Conservation (phyloP, 139 green algal species). For the Auxenochlorella pyrenoidosa region DNA sequence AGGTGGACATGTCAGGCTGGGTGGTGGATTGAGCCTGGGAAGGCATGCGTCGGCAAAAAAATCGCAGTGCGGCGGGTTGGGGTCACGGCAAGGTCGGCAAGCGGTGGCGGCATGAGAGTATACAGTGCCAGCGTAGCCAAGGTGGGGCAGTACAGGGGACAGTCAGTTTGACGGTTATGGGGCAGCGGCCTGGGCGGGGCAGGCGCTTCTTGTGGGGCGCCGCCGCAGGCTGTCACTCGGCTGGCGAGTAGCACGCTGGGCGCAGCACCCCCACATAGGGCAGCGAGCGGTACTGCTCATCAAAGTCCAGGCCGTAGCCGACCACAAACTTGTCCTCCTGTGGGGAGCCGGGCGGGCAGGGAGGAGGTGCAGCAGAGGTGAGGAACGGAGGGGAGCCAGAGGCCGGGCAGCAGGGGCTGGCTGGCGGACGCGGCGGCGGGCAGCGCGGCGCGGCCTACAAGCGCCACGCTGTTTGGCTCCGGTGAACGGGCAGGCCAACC, state of each 20-base stretch:
- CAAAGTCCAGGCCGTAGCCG: slow-evolving; percentile 94
- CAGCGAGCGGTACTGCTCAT: slow-evolving; percentile 79
- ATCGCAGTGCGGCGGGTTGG: too few relatives aligned
- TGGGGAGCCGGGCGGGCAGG: background rate
- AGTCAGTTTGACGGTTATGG: too few relatives aligned
- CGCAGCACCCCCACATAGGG: slow-evolving; percentile 87
- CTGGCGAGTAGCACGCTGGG: slow-evolving; percentile 54
- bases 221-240: background rate
- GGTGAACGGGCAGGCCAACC: background rate
- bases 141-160: too few relatives aligned
- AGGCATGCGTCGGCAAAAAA: too few relatives aligned
- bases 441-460: background rate
- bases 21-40: too few relatives aligned
- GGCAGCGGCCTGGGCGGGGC: too few relatives aligned
- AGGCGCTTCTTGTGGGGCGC: background rate
- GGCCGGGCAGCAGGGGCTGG: too few relatives aligned
- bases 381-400: background rate
- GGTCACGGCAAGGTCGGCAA: too few relatives aligned
- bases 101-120: too few relatives aligned
- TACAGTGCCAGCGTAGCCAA: too few relatives aligned
- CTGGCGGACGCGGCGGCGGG: background rate
- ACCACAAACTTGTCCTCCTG: slow-evolving; percentile 90
- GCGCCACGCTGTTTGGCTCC: background rate
- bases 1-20: too few relatives aligned
- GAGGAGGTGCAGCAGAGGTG: background rate